Evolutionary conservation across 1,284 basidiomycete species (phyloP).

Genomic region (Rhodofomes roseus): DNA sequence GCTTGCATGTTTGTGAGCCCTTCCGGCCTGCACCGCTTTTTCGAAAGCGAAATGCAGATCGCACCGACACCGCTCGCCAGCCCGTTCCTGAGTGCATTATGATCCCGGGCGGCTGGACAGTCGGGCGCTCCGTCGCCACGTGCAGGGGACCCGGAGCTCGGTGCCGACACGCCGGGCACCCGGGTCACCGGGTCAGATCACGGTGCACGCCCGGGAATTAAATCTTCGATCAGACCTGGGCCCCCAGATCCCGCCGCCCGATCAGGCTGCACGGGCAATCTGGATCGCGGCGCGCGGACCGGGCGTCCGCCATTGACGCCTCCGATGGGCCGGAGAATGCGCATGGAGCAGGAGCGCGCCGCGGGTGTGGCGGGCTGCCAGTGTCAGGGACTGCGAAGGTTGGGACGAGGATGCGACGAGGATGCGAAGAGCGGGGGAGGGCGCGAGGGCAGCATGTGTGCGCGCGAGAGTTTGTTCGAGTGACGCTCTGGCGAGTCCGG

Average conservation of each 20-base stretch:
- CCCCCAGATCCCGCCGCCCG: conserved; percentile 4
- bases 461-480: not conserved
- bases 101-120: not conserved
- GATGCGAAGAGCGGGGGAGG: no score
- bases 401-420: no score
- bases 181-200: conserved; percentile 6
- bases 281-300: not conserved
- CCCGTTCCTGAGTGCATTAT: not conserved
- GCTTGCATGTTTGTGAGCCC: not conserved
- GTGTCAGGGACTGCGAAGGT: not conserved
- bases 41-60: not conserved
- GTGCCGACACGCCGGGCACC: conserved; percentile 3
- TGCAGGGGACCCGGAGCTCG: conserved; percentile 3
- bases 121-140: not conserved
- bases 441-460: no score
- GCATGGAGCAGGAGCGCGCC: not conserved
- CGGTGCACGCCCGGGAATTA: not conserved
- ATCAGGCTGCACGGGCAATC: not conserved
- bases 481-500: not conserved
- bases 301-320: not conserved
- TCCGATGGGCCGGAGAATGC: not conserved
- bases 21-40: not conserved
- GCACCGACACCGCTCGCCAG: not conserved
- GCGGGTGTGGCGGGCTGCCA: no score
- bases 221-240: conserved; percentile 9